phyloP scores from a whole-genome alignment of 805 yeast genomes.

The Hanseniaspora hatyaiensis region DNA sequence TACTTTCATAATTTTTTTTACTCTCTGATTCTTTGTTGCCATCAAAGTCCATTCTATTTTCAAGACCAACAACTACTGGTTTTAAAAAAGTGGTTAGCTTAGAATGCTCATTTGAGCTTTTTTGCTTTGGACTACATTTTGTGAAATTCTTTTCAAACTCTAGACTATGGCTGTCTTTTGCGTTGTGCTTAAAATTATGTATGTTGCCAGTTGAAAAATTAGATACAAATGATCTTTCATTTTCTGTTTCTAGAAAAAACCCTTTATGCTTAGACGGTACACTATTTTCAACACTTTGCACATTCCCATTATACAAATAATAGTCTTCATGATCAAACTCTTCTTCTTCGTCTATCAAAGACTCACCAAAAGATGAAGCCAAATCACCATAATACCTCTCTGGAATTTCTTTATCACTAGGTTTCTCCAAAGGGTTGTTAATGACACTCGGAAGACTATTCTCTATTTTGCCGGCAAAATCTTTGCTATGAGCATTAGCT shows the following conservation, averaged over 20 bases:
- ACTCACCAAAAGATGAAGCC: conserved; percentile 29
- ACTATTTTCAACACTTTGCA: conserved; percentile 10
- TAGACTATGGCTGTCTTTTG: not conserved
- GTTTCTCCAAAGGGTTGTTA: not conserved
- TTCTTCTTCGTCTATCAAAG: conserved; percentile 23
- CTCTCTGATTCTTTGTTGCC: no score
- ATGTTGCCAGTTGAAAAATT: not conserved
- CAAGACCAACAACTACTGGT: no score
- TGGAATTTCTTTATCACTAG: conserved; percentile 1
- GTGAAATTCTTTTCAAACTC: not conserved
- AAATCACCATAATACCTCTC: conserved; percentile 18
- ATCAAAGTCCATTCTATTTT: no score
- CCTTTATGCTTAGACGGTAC: not conserved
- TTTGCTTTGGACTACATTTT: not conserved
- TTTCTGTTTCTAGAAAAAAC: not conserved
- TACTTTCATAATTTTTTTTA: not conserved
- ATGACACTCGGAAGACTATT: conserved; percentile 2
- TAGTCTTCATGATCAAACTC: conserved; percentile 6
- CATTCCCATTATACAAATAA: not conserved
- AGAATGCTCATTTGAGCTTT: not conserved
- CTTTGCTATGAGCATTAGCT: not conserved
- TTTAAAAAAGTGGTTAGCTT: not conserved
- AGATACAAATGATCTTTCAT: not conserved
- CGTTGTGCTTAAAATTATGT: no score
- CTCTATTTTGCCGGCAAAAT: not conserved